These are phyloP conservation scores for Marasmius sp. DNA, from an alignment of 1,284 basidiomycete species.

Conservation along the genomic window DNA sequence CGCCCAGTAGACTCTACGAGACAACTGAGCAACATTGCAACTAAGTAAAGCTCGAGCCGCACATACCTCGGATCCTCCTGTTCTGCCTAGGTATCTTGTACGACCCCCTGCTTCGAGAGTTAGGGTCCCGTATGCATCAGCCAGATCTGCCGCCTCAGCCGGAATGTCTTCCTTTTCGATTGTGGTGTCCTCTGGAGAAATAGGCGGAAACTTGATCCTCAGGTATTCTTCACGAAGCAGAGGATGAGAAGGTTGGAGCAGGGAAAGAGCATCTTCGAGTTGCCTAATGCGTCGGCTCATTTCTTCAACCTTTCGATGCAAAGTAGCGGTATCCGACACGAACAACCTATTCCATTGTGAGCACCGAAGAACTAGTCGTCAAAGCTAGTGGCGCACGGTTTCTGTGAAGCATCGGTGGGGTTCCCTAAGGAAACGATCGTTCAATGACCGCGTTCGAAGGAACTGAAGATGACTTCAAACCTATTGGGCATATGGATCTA, in stretches of 20 bases:
- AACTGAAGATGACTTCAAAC: not conserved
- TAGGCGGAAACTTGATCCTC: conserved; percentile 57
- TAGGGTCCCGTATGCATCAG: conserved; percentile 56
- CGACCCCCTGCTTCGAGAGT: conserved; percentile 62
- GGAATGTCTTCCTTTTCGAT: conserved; percentile 7
- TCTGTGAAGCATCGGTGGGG: not conserved
- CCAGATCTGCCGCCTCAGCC: conserved; percentile 21
- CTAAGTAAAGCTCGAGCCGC: too few species aligned
- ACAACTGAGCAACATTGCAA: too few species aligned
- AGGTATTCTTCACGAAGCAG: conserved; percentile 63
- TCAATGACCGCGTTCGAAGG: not conserved
- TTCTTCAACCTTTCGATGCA: conserved; percentile 67
- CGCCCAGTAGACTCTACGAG: too few species aligned
- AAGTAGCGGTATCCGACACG: conserved; percentile 66
- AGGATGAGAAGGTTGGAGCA: conserved; percentile 65
- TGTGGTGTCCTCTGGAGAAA: conserved; percentile 29
- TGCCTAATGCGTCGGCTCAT: conserved; percentile 75
- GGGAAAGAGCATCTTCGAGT: conserved; percentile 66
- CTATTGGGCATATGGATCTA: conserved; percentile 47
- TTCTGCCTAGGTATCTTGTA: not conserved
- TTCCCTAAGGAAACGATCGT: not conserved
- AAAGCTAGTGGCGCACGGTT: not conserved
- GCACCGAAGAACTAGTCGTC: conserved; percentile 16
- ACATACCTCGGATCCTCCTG: not conserved
- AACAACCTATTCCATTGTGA: conserved; percentile 36